A percentile compares a stretch with the other conserved stretches of the same genome.
These are phyloP conservation scores for Boletus smithii DNA, from an alignment of 1,284 basidiomycete genomes.

Conservation along the genomic window DNA sequence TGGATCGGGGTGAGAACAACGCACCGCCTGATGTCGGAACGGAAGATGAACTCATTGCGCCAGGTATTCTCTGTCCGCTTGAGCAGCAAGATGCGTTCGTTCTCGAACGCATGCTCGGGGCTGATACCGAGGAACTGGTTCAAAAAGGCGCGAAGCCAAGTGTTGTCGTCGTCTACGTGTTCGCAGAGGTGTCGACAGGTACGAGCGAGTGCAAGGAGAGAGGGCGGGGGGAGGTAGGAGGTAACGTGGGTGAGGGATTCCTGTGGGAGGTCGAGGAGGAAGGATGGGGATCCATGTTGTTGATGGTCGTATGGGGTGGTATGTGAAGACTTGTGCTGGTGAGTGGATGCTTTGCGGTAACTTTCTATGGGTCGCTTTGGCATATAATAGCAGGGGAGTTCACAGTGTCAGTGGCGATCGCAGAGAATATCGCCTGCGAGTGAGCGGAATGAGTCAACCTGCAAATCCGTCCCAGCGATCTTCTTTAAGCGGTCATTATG, in stretches of 20 bases:
- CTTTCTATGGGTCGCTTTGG: constrained; percentile 25
- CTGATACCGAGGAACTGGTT: constrained; percentile 65
- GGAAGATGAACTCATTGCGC: constrained; percentile 62
- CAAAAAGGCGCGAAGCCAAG: constrained; percentile 80
- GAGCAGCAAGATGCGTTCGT: constrained; percentile 48
- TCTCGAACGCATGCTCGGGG: constrained; percentile 55
- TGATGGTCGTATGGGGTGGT: neutral
- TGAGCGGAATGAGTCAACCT: constrained; percentile 6
- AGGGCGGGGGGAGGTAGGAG: constrained; percentile 66
- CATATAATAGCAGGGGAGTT: constrained; percentile 27
- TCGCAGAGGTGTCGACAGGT: constrained; percentile 56
- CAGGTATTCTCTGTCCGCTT: constrained; percentile 57
- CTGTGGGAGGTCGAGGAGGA: constrained; percentile 56
- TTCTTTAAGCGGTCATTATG: constrained; percentile 1
- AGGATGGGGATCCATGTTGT: constrained; percentile 51
- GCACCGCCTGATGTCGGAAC: constrained; percentile 55
- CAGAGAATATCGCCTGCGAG: constrained; percentile 29
- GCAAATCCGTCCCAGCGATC: neutral
- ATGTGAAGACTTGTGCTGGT: constrained; percentile 2
- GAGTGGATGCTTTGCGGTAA: constrained; percentile 13
- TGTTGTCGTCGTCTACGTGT: constrained; percentile 76
- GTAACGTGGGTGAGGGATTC: constrained; percentile 81
- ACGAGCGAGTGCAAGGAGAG: constrained; percentile 56
- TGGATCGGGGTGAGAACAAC: constrained; percentile 19
- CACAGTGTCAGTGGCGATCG: constrained; percentile 16